Evolutionary conservation across 495 filamentous ascomycete species (phyloP).

Genomic region (Schizothecium vesticola): DNA sequence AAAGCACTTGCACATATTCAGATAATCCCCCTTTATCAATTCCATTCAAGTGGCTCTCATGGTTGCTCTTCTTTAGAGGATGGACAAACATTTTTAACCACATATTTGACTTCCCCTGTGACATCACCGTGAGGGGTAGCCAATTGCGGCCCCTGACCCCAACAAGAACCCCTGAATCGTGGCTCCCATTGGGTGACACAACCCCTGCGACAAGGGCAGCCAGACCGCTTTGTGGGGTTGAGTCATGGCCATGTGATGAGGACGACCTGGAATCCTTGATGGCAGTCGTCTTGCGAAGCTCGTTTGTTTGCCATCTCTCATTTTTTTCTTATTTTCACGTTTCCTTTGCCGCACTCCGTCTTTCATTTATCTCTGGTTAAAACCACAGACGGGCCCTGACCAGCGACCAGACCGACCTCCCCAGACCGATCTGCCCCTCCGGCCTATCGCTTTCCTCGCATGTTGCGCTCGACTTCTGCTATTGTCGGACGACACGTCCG

Average conservation of each 20-base stretch:
- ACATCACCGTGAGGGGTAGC: not conserved
- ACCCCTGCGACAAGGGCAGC: not conserved
- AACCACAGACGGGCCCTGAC: not conserved
- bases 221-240: not conserved
- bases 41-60: not conserved
- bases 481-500: not conserved
- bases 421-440: not conserved
- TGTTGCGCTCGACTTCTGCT: not conserved
- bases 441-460: not conserved
- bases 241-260: not conserved
- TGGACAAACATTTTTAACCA: not conserved
- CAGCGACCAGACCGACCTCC: not conserved
- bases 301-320: not conserved
- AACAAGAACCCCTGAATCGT: not conserved
- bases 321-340: not conserved
- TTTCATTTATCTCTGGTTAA: not conserved
- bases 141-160: not conserved
- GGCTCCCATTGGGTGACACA: not conserved
- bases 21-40: not conserved
- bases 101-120: not conserved
- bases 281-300: not conserved
- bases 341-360: not conserved
- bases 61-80: not conserved
- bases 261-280: not conserved
- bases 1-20: not conserved